Evolutionary conservation across 2,329 filamentous ascomycete genomes (phyloP).

Genomic region (Alternaria atra): DNA sequence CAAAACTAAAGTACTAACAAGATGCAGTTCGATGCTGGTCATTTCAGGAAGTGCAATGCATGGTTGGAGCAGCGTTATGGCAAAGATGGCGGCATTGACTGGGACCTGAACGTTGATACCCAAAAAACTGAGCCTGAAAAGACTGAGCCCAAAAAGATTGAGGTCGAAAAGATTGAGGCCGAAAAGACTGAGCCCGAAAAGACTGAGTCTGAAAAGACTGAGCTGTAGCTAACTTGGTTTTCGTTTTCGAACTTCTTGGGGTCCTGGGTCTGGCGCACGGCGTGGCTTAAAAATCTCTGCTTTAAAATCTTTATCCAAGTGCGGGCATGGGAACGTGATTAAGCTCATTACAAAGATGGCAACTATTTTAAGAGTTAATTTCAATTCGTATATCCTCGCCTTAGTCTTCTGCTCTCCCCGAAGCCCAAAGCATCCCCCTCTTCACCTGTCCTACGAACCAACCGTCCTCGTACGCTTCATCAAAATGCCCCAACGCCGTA

Average conservation of each 20-base stretch:
- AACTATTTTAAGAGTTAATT: background rate
- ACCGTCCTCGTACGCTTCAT: conserved; percentile 34
- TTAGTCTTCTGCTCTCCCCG: conserved; percentile 3
- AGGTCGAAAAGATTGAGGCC: conserved; percentile 49
- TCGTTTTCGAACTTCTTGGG: background rate
- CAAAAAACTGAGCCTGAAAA: conserved; percentile 43
- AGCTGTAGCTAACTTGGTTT: background rate
- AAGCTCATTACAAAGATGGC: background rate
- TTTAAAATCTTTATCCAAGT: background rate
- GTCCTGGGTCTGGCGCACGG: background rate
- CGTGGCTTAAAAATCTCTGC: background rate
- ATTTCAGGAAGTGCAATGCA: conserved; percentile 83
- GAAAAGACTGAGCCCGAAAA: conserved; percentile 52
- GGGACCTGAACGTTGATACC: conserved; percentile 69
- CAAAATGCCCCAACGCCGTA: conserved; percentile 40
- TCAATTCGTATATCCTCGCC: background rate
- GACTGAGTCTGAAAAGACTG: conserved; percentile 23
- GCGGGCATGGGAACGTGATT: background rate
- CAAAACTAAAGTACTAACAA: conserved; percentile 46
- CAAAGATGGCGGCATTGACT: conserved; percentile 81
- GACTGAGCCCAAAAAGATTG: conserved; percentile 31
- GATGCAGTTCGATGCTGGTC: conserved; percentile 73
- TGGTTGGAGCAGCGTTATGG: conserved; percentile 87
- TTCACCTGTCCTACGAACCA: conserved; percentile 34
- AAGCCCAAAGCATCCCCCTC: conserved; percentile 33